A percentile compares a stretch with the other conserved stretches of the same genome.
Evolutionary conservation across 2,329 filamentous ascomycete genomes (phyloP).

Genomic region (Penicillium sp.): DNA sequence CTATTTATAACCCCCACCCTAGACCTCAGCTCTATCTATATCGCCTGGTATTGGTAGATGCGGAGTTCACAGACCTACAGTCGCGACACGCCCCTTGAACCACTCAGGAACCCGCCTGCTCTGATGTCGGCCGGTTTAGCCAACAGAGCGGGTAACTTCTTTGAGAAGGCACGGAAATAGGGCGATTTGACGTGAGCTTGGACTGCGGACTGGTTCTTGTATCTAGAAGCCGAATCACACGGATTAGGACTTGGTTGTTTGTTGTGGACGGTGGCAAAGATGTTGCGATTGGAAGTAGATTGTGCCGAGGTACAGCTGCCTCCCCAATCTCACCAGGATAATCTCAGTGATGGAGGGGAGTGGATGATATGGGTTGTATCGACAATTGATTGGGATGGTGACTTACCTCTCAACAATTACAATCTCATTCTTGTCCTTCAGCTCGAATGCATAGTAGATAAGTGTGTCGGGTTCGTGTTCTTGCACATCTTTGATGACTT

Average conservation of each 20-base stretch:
- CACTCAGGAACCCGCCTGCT: constrained; percentile 21
- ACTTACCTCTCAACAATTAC: constrained; percentile 34
- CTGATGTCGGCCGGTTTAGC: constrained; percentile 26
- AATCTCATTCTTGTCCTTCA: constrained; percentile 31
- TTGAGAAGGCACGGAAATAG: constrained; percentile 25
- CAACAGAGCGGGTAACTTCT: constrained; percentile 17
- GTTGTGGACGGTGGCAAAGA: neutral
- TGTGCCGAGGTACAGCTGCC: constrained; percentile 15
- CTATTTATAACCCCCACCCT: constrained; percentile 17
- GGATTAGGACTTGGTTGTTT: neutral
- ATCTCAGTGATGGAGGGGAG: neutral
- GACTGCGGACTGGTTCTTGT: constrained; percentile 27
- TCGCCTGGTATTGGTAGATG: neutral
- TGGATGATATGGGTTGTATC: neutral
- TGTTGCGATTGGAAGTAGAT: neutral
- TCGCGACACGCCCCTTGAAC: constrained; percentile 23
- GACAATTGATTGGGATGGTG: neutral
- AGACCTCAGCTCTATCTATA: neutral
- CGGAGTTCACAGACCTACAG: constrained; percentile 10
- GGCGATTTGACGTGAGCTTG: constrained; percentile 24
- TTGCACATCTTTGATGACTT: constrained; percentile 30
- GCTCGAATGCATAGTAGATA: constrained; percentile 30
- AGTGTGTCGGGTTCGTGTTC: constrained; percentile 33
- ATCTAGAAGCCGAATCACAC: too few relatives aligned
- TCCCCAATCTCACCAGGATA: neutral